These are phyloP conservation scores for Atkinsonella hypoxylon DNA, from an alignment of 2,329 filamentous ascomycete genomes.

Conservation along the genomic window DNA sequence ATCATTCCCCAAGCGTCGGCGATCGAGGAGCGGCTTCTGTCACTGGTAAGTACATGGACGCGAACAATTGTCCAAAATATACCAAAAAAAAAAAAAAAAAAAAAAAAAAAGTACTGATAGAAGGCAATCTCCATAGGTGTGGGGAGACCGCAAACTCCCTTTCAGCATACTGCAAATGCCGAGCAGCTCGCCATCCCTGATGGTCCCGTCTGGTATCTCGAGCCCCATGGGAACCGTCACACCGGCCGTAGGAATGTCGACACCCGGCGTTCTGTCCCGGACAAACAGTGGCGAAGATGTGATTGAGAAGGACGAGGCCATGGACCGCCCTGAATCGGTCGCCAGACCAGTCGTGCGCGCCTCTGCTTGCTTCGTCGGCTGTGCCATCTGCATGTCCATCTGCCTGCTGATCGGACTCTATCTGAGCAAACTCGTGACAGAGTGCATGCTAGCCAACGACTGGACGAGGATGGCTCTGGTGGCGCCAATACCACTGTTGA, in stretches of 20 bases:
- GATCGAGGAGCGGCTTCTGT: conserved; percentile 22
- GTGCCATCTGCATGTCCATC: conserved; percentile 24
- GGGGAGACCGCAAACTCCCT: conserved; percentile 12
- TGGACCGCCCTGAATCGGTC: conserved; percentile 25
- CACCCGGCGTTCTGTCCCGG: conserved; percentile 2
- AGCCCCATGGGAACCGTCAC: conserved; percentile 10
- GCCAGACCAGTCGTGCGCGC: conserved; percentile 25
- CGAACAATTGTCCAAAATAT: not conserved
- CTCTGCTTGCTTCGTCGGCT: conserved; percentile 26
- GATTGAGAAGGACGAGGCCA: conserved; percentile 13
- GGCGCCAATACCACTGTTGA: conserved; percentile 23
- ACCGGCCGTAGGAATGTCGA: conserved; percentile 11
- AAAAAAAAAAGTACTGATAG: not conserved
- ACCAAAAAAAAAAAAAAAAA: too few species aligned
- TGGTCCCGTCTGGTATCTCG: conserved; percentile 9
- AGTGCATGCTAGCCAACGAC: conserved; percentile 25
- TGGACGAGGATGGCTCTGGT: conserved; percentile 27
- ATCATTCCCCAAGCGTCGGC: conserved; percentile 26
- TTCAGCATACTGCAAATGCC: conserved; percentile 10
- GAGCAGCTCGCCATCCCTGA: conserved; percentile 8
- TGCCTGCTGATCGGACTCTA: conserved; percentile 26
- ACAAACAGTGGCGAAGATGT: conserved; percentile 13
- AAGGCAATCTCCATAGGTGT: conserved; percentile 12
- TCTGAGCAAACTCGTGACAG: conserved; percentile 24
- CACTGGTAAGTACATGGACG: conserved; percentile 9